A percentile compares a stretch with the other conserved stretches of the same genome.
Evolutionary conservation across 345 rosid species (phyloP).

Genomic region (Raphanus sativus): DNA sequence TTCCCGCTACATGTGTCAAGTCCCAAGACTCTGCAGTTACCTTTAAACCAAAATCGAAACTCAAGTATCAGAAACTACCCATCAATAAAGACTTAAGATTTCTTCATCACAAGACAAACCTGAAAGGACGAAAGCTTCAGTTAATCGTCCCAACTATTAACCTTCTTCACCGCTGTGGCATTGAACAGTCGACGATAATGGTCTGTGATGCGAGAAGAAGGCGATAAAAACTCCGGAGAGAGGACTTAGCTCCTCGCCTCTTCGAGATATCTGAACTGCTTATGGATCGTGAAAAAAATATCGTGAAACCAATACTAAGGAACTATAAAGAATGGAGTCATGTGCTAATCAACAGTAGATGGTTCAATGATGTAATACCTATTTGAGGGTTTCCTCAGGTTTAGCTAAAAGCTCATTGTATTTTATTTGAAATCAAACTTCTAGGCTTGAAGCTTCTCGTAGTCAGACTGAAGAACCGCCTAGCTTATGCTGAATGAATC

Average conservation of each 20-base stretch:
- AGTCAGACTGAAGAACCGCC: conserved; percentile 75
- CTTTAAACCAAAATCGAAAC: no score
- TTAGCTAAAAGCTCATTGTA: conserved; percentile 64
- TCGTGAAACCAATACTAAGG: neutral
- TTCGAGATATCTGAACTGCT: neutral
- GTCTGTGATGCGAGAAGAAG: no score
- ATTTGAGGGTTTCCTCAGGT: conserved; percentile 59
- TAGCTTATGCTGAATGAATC: conserved; percentile 81
- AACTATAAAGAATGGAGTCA: neutral
- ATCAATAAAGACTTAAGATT: no score
- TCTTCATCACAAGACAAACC: neutral
- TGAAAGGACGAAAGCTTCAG: neutral
- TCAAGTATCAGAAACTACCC: no score
- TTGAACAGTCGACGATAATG: neutral
- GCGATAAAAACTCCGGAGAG: no score
- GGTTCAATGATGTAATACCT: conserved; percentile 44
- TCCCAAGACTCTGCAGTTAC: no score
- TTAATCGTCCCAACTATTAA: no score
- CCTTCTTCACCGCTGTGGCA: neutral
- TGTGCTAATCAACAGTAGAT: neutral
- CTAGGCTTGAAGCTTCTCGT: conserved; percentile 81
- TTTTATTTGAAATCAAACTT: conserved; percentile 59
- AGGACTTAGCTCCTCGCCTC: no score
- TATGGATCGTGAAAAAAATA: neutral
- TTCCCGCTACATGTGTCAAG: no score